Conservation (phyloP, 345 rosid genomes). For the Gossypium rotundifolium region DNA sequence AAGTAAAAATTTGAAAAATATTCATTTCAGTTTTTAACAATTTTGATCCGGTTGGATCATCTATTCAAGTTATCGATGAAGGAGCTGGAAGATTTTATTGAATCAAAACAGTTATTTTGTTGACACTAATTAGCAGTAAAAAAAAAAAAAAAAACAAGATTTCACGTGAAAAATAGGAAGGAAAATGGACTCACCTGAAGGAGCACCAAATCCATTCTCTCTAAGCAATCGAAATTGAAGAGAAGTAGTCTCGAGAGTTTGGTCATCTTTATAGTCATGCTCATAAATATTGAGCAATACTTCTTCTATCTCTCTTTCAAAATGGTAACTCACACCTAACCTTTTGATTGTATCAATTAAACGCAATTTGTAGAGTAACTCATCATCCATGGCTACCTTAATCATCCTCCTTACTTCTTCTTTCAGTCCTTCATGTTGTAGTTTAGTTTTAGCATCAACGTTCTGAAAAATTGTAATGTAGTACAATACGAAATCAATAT, state of each 20-base stretch:
- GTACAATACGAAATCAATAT: not conserved
- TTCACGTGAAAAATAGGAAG: not conserved
- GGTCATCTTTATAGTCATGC: not conserved
- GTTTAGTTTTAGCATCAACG: not conserved
- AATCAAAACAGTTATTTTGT: no score
- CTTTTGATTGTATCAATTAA: conserved; percentile 28
- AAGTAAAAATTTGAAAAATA: no score
- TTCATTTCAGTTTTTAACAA: no score
- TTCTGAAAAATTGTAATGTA: not conserved
- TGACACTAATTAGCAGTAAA: no score
- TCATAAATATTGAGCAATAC: not conserved
- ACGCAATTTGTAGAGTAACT: not conserved
- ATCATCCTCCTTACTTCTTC: conserved; percentile 23
- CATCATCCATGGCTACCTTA: not conserved
- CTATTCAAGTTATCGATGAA: no score
- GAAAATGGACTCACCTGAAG: not conserved
- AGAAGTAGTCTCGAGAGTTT: not conserved
- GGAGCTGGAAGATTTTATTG: no score
- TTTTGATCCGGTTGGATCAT: no score
- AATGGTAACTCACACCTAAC: conserved; percentile 21
- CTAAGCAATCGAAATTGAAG: not conserved
- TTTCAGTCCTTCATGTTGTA: not conserved
- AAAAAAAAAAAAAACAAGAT: not conserved
- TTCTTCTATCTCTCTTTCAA: conserved; percentile 10
- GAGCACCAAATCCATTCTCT: not conserved